Evolutionary conservation across 1,284 basidiomycete genomes (phyloP), one percentile per base, ranked within the genome.

Genomic region (Moniliophthora roreri): DNA sequence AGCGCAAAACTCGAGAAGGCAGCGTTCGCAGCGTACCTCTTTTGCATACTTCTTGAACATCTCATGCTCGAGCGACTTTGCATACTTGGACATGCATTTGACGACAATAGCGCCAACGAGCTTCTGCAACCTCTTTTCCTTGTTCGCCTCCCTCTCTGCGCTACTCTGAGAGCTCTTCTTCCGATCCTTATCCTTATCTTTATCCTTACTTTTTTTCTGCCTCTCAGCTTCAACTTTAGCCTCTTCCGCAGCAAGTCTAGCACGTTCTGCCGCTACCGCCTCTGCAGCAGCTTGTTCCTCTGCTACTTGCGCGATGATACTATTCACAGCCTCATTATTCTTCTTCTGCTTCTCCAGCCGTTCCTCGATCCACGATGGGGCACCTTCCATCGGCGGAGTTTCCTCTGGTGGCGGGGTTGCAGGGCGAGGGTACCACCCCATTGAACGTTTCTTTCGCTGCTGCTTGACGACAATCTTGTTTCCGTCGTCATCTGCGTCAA

Each of bases 21-120:
- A 40, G 52, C 37, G 35, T 44, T 51, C 37, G 6, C 15, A 4
- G 72, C 80, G 59, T 60, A 94, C 95, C 81, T 98, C 93, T 66
- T 94, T 94, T 5, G 97, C 96, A 65, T 97, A 87, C 65, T 88
- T 89, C 79, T 99, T 99, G 79, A 99, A 98, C 50, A 80, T 72
- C 4, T 97, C 94, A 52, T 85, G 82, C 52, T 92, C 88, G 71
- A 98, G 81, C 54, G 85, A 74, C 53, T 88, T 80, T 59, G 86
- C 81, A 68, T 97, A 87, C 73, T 95, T 96, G 50, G 88, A 91
- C 91, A 98, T 93, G 56, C 79, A 85, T 66, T 86, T 88, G 37
- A 99, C 96, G 26, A 98, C 95, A 1, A 97, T 81, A 13, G 87
- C 85, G 20, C 94, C 91, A 7, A 99, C 84, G 20, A 98, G 78